phyloP scores from a whole-genome alignment of 345 rosid genomes.

The Ricinus communis region DNA sequence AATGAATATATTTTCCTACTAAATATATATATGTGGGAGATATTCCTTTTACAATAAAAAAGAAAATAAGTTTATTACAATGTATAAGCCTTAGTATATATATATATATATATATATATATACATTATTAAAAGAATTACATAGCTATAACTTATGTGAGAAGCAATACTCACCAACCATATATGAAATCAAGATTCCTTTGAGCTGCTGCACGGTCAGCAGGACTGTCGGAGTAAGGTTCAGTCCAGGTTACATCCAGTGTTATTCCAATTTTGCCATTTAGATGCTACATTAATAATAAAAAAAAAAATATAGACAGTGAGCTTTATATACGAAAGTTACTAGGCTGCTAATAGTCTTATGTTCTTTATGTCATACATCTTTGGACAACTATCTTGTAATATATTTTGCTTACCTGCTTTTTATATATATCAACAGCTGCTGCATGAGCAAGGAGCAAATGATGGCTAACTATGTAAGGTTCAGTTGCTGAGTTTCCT shows the following conservation, averaged over 20 bases:
- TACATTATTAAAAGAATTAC: too few relatives aligned
- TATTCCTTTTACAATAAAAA: too few relatives aligned
- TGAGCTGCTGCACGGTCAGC: background rate
- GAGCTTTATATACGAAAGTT: too few relatives aligned
- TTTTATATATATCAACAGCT: constrained; percentile 6
- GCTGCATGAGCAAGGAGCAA: constrained; percentile 14
- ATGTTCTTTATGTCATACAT: background rate
- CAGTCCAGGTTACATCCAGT: background rate
- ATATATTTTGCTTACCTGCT: background rate
- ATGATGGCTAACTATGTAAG: constrained; percentile 17
- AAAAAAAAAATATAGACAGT: background rate
- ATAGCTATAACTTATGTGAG: too few relatives aligned
- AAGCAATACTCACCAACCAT: background rate
- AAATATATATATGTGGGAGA: too few relatives aligned
- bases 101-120: too few relatives aligned
- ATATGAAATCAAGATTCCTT: background rate
- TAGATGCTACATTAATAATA: too few relatives aligned
- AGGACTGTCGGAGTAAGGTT: background rate
- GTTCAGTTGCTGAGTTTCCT: constrained; percentile 22
- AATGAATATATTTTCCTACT: too few relatives aligned
- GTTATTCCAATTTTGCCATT: constrained; percentile 4
- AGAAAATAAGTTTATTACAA: too few relatives aligned
- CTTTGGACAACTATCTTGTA: too few relatives aligned
- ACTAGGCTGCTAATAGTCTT: too few relatives aligned
- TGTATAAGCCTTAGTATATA: too few relatives aligned